A percentile compares a stretch with the other conserved stretches of the same genome.
Evolutionary conservation across 352 stramenopile species (phyloP).

Genomic region (Pythium aquatile): DNA sequence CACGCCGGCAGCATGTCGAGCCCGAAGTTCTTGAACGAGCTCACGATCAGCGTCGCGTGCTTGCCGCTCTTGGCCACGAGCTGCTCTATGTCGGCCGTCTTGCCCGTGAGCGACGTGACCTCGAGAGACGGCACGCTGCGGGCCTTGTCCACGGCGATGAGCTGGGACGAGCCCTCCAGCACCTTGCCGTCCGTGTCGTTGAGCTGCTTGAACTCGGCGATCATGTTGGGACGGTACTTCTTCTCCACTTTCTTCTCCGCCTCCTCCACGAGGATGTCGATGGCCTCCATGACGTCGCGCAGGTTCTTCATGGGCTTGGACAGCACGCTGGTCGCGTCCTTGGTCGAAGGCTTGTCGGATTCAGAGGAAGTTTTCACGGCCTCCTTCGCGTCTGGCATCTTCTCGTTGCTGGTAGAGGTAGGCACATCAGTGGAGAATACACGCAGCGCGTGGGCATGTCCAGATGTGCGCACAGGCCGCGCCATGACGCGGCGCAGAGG

Average conservation of each 20-base stretch:
- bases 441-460: not conserved
- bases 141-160: slow-evolving; percentile 62
- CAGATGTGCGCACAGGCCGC: slow-evolving; percentile 2
- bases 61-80: slow-evolving; percentile 44
- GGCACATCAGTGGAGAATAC: slow-evolving; percentile 2
- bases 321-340: slow-evolving; percentile 15
- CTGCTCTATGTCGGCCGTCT: slow-evolving; percentile 48
- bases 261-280: slow-evolving; percentile 83
- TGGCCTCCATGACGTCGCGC: slow-evolving; percentile 65
- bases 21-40: slow-evolving; percentile 86
- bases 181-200: slow-evolving; percentile 87
- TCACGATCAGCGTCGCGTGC: slow-evolving; percentile 66
- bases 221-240: slow-evolving; percentile 87
- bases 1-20: slow-evolving; percentile 79
- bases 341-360: not conserved
- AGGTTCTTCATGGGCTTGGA: slow-evolving; percentile 70
- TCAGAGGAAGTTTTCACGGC: not conserved
- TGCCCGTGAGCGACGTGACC: slow-evolving; percentile 49
- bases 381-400: slow-evolving; percentile 2
- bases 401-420: slow-evolving; percentile 3
- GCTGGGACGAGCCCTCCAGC: slow-evolving; percentile 42
- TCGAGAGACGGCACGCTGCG: slow-evolving; percentile 51
- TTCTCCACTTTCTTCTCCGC: slow-evolving; percentile 83
- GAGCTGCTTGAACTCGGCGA: slow-evolving; percentile 87
- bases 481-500: slow-evolving; percentile 6